Percentiles rank a stretch among this genome's conserved stretches.
Evolutionary conservation across 805 yeast species (phyloP).

Genomic region (Tetrapisispora pingtungensis): DNA sequence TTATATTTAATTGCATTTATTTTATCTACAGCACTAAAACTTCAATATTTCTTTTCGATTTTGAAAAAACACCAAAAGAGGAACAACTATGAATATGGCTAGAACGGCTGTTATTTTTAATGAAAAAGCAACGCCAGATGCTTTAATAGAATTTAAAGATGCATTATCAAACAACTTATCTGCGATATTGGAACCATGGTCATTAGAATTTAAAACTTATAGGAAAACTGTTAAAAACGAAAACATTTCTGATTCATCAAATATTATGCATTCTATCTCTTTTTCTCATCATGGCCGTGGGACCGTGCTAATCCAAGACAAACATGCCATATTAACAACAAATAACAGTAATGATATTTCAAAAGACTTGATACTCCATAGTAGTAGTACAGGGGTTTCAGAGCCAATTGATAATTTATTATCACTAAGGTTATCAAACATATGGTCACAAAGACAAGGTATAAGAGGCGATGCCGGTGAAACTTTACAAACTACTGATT

Average conservation of each 20-base stretch:
- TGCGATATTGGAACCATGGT: conserved; percentile 22
- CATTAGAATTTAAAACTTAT: conserved; percentile 24
- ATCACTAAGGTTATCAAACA: conserved; percentile 20
- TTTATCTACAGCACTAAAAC: too few species aligned
- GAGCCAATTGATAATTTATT: conserved; percentile 21
- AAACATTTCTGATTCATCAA: conserved; percentile 11
- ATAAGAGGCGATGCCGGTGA: conserved; percentile 29
- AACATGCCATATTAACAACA: conserved; percentile 19
- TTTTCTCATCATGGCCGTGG: conserved; percentile 19
- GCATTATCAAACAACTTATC: conserved; percentile 17
- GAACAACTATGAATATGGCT: too few species aligned
- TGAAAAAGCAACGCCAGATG: conserved; percentile 26
- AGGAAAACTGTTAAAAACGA: conserved; percentile 18
- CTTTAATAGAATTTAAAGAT: conserved; percentile 25
- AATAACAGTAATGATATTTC: conserved; percentile 11
- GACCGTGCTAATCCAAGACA: conserved; percentile 20
- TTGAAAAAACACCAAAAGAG: too few species aligned
- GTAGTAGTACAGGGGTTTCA: conserved; percentile 17
- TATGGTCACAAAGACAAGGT: conserved; percentile 27
- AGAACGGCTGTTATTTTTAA: conserved; percentile 18
- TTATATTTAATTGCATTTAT: too few species aligned
- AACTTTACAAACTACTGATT: conserved; percentile 17
- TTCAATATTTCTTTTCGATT: too few species aligned
- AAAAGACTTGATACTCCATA: conserved; percentile 11
- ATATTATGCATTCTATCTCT: conserved; percentile 22